Evolutionary conservation across 495 filamentous ascomycete genomes (phyloP).

Genomic region (Penicillium riverlandense): DNA sequence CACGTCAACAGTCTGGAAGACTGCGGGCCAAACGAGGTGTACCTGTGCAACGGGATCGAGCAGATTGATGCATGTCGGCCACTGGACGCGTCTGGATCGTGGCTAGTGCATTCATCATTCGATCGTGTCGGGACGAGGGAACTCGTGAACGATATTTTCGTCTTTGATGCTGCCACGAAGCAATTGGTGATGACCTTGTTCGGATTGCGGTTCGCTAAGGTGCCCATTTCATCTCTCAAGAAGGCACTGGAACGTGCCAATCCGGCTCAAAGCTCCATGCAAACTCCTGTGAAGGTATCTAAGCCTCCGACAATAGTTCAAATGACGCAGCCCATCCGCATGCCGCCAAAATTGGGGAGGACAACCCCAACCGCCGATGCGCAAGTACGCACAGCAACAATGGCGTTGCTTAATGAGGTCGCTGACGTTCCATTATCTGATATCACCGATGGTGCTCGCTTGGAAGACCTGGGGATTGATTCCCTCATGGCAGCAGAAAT

Average conservation of each 20-base stretch:
- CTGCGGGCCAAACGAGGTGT: conserved; percentile 13
- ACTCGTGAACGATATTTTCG: conserved; percentile 29
- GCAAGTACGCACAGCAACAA: too few species aligned
- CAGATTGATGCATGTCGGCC: too few species aligned
- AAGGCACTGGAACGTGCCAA: conserved; percentile 13
- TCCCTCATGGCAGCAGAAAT: conserved; percentile 37
- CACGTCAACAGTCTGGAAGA: conserved; percentile 27
- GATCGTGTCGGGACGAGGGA: conserved; percentile 6
- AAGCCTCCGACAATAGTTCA: too few species aligned
- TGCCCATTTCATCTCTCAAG: conserved; percentile 14
- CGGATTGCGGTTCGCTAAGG: conserved; percentile 21
- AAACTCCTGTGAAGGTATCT: too few species aligned
- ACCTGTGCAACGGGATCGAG: conserved; percentile 14
- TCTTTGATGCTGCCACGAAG: conserved; percentile 12
- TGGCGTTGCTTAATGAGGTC: conserved; percentile 14
- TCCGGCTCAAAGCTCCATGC: not conserved
- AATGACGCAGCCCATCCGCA: too few species aligned
- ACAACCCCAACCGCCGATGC: too few species aligned
- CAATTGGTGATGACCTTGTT: conserved; percentile 18
- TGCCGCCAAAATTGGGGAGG: too few species aligned
- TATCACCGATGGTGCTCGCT: conserved; percentile 7
- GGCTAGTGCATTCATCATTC: too few species aligned
- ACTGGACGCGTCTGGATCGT: too few species aligned
- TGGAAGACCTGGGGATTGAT: conserved; percentile 33
- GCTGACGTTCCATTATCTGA: conserved; percentile 17